Conservation (phyloP, 148 eudicot genomes). For the Polygonum aviculare region DNA sequence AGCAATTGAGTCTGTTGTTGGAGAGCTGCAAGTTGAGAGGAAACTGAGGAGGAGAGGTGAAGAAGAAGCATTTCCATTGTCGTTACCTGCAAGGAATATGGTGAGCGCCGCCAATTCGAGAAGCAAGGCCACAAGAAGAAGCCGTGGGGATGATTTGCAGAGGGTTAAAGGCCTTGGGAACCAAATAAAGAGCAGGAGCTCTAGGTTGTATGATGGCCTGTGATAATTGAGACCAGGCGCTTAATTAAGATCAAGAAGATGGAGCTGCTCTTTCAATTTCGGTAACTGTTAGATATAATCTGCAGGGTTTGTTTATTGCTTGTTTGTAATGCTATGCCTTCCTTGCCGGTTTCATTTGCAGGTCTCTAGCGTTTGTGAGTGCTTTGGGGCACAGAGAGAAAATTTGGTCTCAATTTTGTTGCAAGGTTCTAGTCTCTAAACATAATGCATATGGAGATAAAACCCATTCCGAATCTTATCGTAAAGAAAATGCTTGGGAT, state of each 20-base stretch:
- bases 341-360: background rate
- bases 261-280: background rate
- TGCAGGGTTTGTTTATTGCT: background rate
- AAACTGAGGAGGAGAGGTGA: conserved; percentile 62
- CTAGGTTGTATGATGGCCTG: conserved; percentile 10
- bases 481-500: too few species aligned
- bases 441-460: too few species aligned
- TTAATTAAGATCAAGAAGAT: background rate
- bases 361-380: background rate
- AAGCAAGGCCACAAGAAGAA: conserved; percentile 26
- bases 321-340: background rate
- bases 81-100: background rate
- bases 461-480: too few species aligned
- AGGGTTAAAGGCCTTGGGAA: conserved; percentile 32
- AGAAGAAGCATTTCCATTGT: background rate
- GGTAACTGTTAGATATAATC: too few species aligned
- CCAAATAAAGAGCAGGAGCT: conserved; percentile 40
- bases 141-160: conserved; percentile 35
- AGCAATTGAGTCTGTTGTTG: conserved; percentile 55
- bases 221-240: too few species aligned
- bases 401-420: background rate
- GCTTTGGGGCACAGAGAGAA: background rate
- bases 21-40: conserved; percentile 66
- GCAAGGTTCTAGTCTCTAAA: background rate
- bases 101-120: conserved; percentile 11